phyloP scores from a whole-genome alignment of 2,329 filamentous ascomycete genomes.

The Fusarium goolgardi region DNA sequence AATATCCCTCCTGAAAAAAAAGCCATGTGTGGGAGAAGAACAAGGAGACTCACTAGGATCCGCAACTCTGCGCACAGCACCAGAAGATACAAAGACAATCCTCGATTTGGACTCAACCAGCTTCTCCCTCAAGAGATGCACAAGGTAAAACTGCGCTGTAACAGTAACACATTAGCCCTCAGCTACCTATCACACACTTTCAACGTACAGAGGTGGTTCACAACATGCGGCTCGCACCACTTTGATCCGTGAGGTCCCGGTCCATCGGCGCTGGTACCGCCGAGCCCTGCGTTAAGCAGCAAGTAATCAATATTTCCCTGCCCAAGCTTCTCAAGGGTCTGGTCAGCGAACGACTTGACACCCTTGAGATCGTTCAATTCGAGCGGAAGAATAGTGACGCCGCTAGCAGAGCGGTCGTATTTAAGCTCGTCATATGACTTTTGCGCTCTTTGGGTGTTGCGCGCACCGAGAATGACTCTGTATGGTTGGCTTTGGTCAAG shows the following conservation, averaged over 20 bases:
- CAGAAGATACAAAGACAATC: slow-evolving; percentile 64
- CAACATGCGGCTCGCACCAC: slow-evolving; percentile 63
- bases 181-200: not conserved
- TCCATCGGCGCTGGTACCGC: slow-evolving; percentile 51
- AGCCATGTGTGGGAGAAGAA: rapidly evolving
- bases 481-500: slow-evolving; percentile 59
- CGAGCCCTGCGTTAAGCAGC: slow-evolving; percentile 62
- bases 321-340: slow-evolving; percentile 57
- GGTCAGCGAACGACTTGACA: slow-evolving; percentile 60
- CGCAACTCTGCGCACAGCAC: slow-evolving; percentile 56
- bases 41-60: slow-evolving; percentile 50
- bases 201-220: slow-evolving; percentile 63
- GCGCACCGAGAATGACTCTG: slow-evolving; percentile 61
- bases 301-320: slow-evolving; percentile 59
- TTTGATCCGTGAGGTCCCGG: slow-evolving; percentile 56
- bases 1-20: not conserved
- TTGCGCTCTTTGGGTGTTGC: slow-evolving; percentile 57
- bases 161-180: slow-evolving; percentile 15
- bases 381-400: slow-evolving; percentile 59
- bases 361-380: slow-evolving; percentile 59
- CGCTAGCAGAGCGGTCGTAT: slow-evolving; percentile 56
- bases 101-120: slow-evolving; percentile 59
- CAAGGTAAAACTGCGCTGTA: slow-evolving; percentile 65
- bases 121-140: slow-evolving; percentile 62
- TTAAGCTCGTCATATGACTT: slow-evolving; percentile 57